Evolutionary conservation across 495 filamentous ascomycete species (phyloP), one percentile per base, ranked within the genome.

Genomic region (Podospora tetraspora): DNA sequence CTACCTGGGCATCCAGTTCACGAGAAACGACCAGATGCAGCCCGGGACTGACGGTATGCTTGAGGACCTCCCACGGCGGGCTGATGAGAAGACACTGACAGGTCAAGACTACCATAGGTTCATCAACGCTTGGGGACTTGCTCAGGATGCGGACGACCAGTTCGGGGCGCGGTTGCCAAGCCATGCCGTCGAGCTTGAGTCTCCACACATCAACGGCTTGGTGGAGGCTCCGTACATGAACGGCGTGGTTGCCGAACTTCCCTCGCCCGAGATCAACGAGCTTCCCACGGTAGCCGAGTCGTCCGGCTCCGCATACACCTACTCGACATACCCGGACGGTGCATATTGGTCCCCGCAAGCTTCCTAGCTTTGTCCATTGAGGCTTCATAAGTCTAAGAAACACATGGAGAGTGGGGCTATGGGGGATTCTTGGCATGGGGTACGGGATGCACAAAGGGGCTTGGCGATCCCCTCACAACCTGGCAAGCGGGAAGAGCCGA

Each of bases 1-100:
- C 25, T 73, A 78, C 52, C 71, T 79, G 23, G 75, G 73, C 22
- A 76, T 79, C 9, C 77, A 79, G 27, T 78, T 79, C 27, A 75
- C 74, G 0, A 68, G 73, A 25, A 74, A 73, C 61, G 69, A 74
- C 25, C 72, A 72, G 61, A 62, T 70, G 34, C 69, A 70, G 57
- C 27, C 70, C 19, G 68, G 66, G 24, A 71, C 21, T 30, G 72
- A 74, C n/a, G 75, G 73, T 75, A 70, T 59, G 69, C 19, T 21
- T 62, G 12, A 16, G 34, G 6, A 1, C 8, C 4, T 43, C 9
- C 59, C 10, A 7, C 2, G 59, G 24, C 21, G 16, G 6, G 25
- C 23, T 64, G 37, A 37, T 64, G 21, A 22, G 7, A 19, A n/a
- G 27, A 9, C 27, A 25, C 59, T 60, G n/a, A 64, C 37, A 29